Conservation (phyloP, 345 rosid genomes). For the Conringia planisiliqua region DNA sequence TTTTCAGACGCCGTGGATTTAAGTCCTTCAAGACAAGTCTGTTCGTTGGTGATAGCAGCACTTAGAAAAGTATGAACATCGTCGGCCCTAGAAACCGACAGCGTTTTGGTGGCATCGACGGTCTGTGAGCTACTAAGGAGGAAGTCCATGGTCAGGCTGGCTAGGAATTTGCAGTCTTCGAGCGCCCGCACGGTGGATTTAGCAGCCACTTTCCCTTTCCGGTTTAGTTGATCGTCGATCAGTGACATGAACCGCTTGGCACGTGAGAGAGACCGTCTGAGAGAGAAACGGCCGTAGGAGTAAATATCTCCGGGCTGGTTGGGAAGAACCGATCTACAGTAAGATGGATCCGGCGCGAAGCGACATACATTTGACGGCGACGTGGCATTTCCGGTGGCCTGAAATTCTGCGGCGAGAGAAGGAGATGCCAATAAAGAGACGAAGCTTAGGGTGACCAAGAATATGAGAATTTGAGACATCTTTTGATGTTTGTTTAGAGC, state of each 20-base stretch:
- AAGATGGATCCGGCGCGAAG: conserved; percentile 60
- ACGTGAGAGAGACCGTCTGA: conserved; percentile 58
- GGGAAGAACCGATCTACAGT: conserved; percentile 58
- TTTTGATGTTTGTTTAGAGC: not conserved
- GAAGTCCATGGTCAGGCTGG: conserved; percentile 50
- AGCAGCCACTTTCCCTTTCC: conserved; percentile 41
- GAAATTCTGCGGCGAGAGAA: not conserved
- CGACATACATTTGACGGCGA: conserved; percentile 45
- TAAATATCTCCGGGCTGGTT: conserved; percentile 48
- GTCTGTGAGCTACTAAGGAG: conserved; percentile 44
- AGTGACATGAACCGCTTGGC: conserved; percentile 48
- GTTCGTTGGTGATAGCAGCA: conserved; percentile 71
- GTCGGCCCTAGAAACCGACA: conserved; percentile 49
- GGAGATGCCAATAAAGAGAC: conserved; percentile 23
- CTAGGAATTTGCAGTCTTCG: conserved; percentile 67
- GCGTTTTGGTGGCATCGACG: conserved; percentile 42
- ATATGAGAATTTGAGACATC: conserved; percentile 27
- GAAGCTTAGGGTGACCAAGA: conserved; percentile 19
- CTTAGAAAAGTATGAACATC: conserved; percentile 70
- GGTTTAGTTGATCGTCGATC: conserved; percentile 45
- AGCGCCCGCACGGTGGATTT: conserved; percentile 51
- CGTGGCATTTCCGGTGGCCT: conserved; percentile 7
- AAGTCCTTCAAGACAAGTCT: conserved; percentile 74
- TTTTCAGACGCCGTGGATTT: conserved; percentile 43
- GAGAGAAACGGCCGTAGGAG: conserved; percentile 51